phyloP scores from a whole-genome alignment of 2,329 filamentous ascomycete genomes.

The Colletotrichum truncatum region DNA sequence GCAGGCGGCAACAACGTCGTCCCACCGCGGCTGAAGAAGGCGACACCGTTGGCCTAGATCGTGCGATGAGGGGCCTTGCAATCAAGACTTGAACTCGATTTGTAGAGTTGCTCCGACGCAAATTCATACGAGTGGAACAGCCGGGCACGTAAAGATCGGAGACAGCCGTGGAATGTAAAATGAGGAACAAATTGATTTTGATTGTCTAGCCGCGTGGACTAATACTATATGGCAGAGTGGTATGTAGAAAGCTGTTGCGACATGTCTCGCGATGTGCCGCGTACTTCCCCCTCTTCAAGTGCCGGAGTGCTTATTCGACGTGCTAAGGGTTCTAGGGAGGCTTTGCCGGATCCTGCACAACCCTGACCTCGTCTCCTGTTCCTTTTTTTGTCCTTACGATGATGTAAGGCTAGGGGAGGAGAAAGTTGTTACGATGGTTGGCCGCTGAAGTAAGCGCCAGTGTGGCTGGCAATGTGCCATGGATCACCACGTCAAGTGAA shows the following conservation, averaged over 20 bases:
- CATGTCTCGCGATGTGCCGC: not conserved
- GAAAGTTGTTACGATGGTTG: not conserved
- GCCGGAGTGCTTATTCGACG: not conserved
- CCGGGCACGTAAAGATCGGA: not conserved
- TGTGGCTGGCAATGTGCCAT: slow-evolving; percentile 11
- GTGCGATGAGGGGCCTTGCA: not conserved
- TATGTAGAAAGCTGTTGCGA: not conserved
- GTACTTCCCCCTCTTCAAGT: not conserved
- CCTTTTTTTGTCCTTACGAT: not conserved
- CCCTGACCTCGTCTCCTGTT: slow-evolving; percentile 1
- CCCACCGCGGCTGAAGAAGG: slow-evolving; percentile 11
- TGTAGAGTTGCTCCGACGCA: not conserved
- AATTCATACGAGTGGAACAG: not conserved
- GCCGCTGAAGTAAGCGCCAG: slow-evolving; percentile 16
- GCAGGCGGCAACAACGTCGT: slow-evolving; percentile 4
- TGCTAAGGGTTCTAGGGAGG: not conserved
- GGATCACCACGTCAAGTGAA: slow-evolving; percentile 1
- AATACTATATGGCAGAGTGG: too few relatives aligned
- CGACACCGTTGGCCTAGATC: slow-evolving; percentile 6
- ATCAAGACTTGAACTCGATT: not conserved
- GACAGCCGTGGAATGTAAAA: not conserved
- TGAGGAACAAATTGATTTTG: not conserved
- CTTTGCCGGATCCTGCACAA: too few relatives aligned
- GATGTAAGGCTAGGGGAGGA: slow-evolving; percentile 8
- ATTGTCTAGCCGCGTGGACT: not conserved